Percentiles rank a stretch among this genome's conserved stretches.
These are phyloP conservation scores for Tolypocladium amazonense DNA, from an alignment of 2,329 filamentous ascomycete species.

Conservation along the genomic window DNA sequence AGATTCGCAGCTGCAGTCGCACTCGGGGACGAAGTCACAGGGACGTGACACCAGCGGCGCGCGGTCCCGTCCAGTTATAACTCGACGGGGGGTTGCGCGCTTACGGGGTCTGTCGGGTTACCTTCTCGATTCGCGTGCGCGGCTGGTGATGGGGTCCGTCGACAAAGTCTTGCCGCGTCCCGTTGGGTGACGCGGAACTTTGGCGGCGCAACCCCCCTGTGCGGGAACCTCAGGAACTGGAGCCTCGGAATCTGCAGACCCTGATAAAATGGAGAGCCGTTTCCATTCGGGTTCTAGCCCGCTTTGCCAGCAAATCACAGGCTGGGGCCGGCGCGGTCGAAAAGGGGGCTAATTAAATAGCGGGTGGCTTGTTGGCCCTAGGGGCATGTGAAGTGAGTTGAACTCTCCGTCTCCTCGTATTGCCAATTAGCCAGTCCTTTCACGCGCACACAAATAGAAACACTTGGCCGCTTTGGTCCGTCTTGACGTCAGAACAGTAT, in stretches of 20 bases:
- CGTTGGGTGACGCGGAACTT: neutral
- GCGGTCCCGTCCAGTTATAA: neutral
- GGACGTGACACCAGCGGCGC: neutral
- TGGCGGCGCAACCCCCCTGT: neutral
- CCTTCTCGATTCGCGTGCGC: neutral
- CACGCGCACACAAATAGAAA: neutral
- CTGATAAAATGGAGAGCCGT: neutral
- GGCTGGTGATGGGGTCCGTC: neutral
- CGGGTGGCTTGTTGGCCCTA: neutral
- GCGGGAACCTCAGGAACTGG: neutral
- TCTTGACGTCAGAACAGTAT: neutral
- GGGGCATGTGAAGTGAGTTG: neutral
- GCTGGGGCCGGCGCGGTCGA: neutral
- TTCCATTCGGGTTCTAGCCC: neutral
- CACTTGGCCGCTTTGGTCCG: neutral
- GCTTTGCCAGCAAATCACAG: neutral
- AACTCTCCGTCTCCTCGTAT: neutral
- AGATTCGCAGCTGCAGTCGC: neutral
- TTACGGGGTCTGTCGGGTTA: neutral
- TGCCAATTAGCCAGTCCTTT: neutral
- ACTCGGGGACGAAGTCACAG: neutral
- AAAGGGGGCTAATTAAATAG: neutral
- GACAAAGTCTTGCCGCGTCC: neutral
- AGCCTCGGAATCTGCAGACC: neutral
- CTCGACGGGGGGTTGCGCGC: neutral